Base-by-base conservation (phyloP, 345 rosid genomes). In the Euphorbia lathyris region DNA sequence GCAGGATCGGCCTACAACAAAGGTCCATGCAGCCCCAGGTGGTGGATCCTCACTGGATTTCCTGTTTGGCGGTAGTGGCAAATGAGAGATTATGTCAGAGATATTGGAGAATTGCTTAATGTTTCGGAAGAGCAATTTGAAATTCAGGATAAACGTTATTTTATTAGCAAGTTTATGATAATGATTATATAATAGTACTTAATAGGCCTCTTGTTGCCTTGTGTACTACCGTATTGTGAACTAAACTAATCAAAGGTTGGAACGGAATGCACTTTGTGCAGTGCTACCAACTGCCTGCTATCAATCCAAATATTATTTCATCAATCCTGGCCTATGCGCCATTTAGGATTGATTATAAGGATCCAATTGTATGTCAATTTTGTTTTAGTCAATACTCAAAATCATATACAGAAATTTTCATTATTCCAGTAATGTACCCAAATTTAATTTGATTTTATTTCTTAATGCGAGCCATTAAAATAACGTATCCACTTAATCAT, bases 1-100 rank as follows among this genome's bases (percentile, higher is more conserved):
- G 27, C 51, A 65, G 79, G 79, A 76, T 52, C 72, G 72, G 5
- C 76, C 79, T 1, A 38, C 76, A 47, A 71, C 79, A 52, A 76
- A 71, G 67, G 72, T 66, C 22, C 75, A 76, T 32, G 66, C 76
- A 7, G 79, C 75, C 7, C 79, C 75, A 1, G 75, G 79, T 5
- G 71, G 75, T 9, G 74, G 79, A 5, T 70, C 79, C 48, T 76
- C 79, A 14, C 59, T 75, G 12, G 71, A 67, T 47, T 76, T 59
- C 68, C 68, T 60, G 57, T 71, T 71, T 55, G 76, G 79, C 9
- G 64, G 56, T 13, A 10, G 40, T 26, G 58, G 65, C 9, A 58
- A 58, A 16, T 66, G 59, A 66, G 20, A 36, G 17, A 23, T 23
- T 30, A 23, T 34, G 68, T 7, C 13, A 23, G 26, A 12, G 42